phyloP scores from a whole-genome alignment of 495 filamentous ascomycete genomes.

The Penicillium antarcticum region DNA sequence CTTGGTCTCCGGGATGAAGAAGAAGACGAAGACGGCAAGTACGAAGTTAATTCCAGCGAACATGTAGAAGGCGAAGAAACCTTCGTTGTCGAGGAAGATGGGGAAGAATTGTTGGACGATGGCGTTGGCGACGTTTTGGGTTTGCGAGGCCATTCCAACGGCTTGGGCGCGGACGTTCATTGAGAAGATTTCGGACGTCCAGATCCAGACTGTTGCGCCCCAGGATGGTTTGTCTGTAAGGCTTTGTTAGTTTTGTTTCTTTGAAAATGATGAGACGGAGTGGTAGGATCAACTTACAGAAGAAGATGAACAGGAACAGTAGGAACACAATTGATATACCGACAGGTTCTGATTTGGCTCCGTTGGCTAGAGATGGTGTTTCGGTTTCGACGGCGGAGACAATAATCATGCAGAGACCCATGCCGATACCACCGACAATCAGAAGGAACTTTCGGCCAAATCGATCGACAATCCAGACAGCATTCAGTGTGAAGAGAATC shows the following conservation, averaged over 20 bases:
- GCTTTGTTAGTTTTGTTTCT: slow-evolving; percentile 10
- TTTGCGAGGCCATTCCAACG: slow-evolving; percentile 66
- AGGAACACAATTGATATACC: slow-evolving; percentile 63
- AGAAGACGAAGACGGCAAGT: slow-evolving; percentile 69
- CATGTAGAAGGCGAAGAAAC: slow-evolving; percentile 53
- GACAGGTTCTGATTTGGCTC: slow-evolving; percentile 52
- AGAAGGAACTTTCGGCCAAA: slow-evolving; percentile 68
- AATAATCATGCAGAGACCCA: slow-evolving; percentile 66
- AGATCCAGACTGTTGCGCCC: slow-evolving; percentile 67
- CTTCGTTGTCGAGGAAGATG: slow-evolving; percentile 55
- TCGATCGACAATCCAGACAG: slow-evolving; percentile 66
- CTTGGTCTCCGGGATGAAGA: slow-evolving; percentile 74
- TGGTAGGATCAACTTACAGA: slow-evolving; percentile 42
- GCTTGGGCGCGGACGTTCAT: slow-evolving; percentile 67
- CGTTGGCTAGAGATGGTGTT: slow-evolving; percentile 44
- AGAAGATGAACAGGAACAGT: slow-evolving; percentile 63
- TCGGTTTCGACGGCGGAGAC: slow-evolving; percentile 62
- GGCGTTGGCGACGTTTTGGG: slow-evolving; percentile 62
- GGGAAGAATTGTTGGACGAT: slow-evolving; percentile 69
- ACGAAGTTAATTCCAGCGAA: slow-evolving; percentile 53
- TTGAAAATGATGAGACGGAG: neutral
- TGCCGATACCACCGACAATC: slow-evolving; percentile 66
- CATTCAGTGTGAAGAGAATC: slow-evolving; percentile 62
- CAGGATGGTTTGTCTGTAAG: slow-evolving; percentile 58
- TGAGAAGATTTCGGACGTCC: slow-evolving; percentile 62